Percentiles rank a stretch among this genome's conserved stretches.
Conservation (phyloP, 768 basidiomycete species). For the Dendrothele bispora region DNA sequence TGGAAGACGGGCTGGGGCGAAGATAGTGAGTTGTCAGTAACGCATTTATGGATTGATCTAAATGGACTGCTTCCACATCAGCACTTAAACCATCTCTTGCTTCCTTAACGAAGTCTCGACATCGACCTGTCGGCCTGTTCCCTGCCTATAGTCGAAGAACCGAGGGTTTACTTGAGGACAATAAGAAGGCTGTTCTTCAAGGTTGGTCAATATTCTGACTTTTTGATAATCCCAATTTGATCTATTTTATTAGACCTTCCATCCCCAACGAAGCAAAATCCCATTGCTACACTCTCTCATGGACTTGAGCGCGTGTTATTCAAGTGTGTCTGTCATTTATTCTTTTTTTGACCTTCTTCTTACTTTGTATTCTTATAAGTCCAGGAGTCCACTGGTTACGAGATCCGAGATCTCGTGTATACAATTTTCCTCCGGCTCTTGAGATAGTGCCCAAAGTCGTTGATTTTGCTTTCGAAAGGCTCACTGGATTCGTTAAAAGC, state of each 20-base stretch:
- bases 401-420: slow-evolving; percentile 82
- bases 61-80: neutral
- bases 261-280: slow-evolving; percentile 40
- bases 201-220: too few relatives aligned
- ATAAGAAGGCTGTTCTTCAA: slow-evolving; percentile 3
- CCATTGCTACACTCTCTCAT: slow-evolving; percentile 59
- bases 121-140: neutral
- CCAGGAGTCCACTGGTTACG: slow-evolving; percentile 88
- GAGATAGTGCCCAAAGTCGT: slow-evolving; percentile 73
- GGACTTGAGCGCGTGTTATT: slow-evolving; percentile 72
- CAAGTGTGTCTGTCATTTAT: slow-evolving; percentile 49
- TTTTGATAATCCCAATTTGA: too few relatives aligned
- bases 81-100: neutral
- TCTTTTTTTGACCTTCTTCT: neutral
- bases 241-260: slow-evolving; percentile 40
- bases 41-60: neutral
- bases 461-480: slow-evolving; percentile 83
- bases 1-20: slow-evolving; percentile 7
- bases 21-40: slow-evolving; percentile 3
- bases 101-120: neutral
- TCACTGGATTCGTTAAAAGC: slow-evolving; percentile 73
- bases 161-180: slow-evolving; percentile 6
- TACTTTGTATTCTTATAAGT: slow-evolving; percentile 41
- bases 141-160: neutral
- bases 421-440: slow-evolving; percentile 78